Percentiles rank a stretch among this genome's conserved stretches.
These are phyloP conservation scores for Chondrus crispus DNA, from an alignment of 23 red algal genomes.

Conservation along the genomic window DNA sequence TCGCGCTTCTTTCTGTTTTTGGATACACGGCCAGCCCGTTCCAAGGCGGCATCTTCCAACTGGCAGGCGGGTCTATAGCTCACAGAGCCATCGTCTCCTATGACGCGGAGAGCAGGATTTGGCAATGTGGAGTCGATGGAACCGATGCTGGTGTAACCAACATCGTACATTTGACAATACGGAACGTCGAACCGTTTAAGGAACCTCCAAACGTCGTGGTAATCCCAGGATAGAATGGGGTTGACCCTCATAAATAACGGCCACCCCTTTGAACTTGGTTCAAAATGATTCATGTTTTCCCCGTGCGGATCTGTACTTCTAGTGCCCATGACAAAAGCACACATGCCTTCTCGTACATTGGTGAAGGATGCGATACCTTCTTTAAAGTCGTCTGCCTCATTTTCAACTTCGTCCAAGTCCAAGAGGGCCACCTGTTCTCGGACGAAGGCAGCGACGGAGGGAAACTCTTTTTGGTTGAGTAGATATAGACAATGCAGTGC, in stretches of 20 bases:
- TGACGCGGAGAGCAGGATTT: conserved; percentile 55
- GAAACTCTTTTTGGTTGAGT: conserved; percentile 45
- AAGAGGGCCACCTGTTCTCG: conserved; percentile 36
- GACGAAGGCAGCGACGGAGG: conserved; percentile 80
- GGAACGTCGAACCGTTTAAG: conserved; percentile 62
- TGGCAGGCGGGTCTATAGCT: conserved; percentile 42
- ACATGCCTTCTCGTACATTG: neutral
- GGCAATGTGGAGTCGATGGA: conserved; percentile 35
- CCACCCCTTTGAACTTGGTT: conserved; percentile 72
- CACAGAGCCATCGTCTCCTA: neutral
- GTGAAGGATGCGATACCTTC: conserved; percentile 63
- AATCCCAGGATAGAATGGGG: conserved; percentile 89
- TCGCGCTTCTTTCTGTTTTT: no score
- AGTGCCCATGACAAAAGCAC: conserved; percentile 91
- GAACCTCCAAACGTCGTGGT: conserved; percentile 92
- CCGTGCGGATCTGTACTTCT: conserved; percentile 86
- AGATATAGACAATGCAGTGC: conserved; percentile 74
- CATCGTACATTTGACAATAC: conserved; percentile 87
- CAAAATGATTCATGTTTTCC: conserved; percentile 71
- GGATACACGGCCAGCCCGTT: conserved; percentile 29
- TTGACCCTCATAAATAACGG: conserved; percentile 96
- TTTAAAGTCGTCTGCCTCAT: conserved; percentile 65
- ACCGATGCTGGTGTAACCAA: conserved; percentile 91
- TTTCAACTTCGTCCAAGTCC: conserved; percentile 41
- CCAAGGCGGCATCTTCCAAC: conserved; percentile 56